Percentiles rank a stretch among this genome's conserved stretches.
phyloP scores from a whole-genome alignment of 192 early-diverging fungal genomes.

The Backusella westeae region DNA sequence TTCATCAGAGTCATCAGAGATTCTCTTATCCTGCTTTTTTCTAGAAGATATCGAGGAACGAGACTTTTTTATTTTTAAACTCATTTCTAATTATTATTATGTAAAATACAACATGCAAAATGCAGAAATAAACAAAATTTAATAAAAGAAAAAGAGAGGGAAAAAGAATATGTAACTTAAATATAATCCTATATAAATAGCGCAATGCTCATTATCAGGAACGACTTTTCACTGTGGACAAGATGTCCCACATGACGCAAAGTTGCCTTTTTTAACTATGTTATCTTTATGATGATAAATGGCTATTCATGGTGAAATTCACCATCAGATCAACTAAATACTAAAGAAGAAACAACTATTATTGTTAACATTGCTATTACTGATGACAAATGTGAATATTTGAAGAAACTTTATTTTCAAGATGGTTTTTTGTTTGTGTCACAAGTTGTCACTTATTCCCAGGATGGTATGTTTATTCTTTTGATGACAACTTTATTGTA shows the following conservation, averaged over 20 bases:
- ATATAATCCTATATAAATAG: not conserved
- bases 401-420: not conserved
- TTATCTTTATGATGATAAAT: not conserved
- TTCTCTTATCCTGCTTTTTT: not conserved
- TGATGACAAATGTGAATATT: not conserved
- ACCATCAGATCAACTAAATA: not conserved
- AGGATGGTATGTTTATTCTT: not conserved
- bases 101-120: not conserved
- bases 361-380: not conserved
- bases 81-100: not conserved
- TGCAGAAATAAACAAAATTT: not conserved
- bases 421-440: not conserved
- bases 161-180: not conserved
- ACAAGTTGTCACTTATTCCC: conserved; percentile 1
- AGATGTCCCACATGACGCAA: not conserved
- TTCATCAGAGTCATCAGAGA: not conserved
- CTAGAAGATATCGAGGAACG: not conserved
- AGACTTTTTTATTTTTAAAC: not conserved
- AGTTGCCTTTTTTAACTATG: not conserved
- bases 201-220: not conserved
- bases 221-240: not conserved
- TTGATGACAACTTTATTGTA: not conserved
- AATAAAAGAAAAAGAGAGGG: not conserved
- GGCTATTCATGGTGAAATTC: not conserved
- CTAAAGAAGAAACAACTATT: not conserved